Conservation (phyloP, 257 asterid genomes). For the Vinca minor region DNA sequence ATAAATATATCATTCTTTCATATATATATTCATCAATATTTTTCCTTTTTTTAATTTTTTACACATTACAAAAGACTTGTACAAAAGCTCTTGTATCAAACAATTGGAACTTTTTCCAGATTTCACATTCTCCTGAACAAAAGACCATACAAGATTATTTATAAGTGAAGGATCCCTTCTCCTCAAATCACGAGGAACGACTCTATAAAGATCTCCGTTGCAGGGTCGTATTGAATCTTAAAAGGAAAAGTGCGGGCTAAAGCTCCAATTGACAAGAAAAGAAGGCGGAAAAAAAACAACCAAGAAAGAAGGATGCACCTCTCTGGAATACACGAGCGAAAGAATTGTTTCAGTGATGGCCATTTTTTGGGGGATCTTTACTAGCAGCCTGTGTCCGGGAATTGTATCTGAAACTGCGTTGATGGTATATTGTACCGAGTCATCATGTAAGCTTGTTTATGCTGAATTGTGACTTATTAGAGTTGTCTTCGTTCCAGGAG, state of each 20-base stretch:
- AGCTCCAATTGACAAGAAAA: no score
- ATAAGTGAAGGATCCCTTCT: constrained; percentile 12
- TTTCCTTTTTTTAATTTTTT: constrained; percentile 1
- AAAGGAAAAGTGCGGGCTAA: no score
- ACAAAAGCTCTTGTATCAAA: constrained; percentile 11
- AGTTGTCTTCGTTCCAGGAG: constrained; percentile 57
- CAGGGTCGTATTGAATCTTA: constrained; percentile 1
- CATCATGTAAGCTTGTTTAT: constrained; percentile 19
- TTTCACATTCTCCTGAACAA: background rate
- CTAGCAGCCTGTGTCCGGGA: constrained; percentile 7
- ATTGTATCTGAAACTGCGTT: no score
- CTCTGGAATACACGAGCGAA: no score
- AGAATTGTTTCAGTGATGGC: background rate
- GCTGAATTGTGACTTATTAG: constrained; percentile 17
- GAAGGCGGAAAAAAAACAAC: no score
- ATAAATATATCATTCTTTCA: constrained; percentile 4
- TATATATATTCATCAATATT: no score
- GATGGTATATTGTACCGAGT: no score
- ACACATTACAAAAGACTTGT: constrained; percentile 4
- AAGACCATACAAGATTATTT: constrained; percentile 5
- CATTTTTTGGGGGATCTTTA: constrained; percentile 3
- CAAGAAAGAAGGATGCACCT: no score
- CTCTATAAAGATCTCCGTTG: background rate
- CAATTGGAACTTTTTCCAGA: no score
- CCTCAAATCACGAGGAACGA: no score